Percentiles rank a stretch among this genome's conserved stretches.
Evolutionary conservation across 2,329 filamentous ascomycete genomes (phyloP).

Genomic region (Colletotrichum siamense): DNA sequence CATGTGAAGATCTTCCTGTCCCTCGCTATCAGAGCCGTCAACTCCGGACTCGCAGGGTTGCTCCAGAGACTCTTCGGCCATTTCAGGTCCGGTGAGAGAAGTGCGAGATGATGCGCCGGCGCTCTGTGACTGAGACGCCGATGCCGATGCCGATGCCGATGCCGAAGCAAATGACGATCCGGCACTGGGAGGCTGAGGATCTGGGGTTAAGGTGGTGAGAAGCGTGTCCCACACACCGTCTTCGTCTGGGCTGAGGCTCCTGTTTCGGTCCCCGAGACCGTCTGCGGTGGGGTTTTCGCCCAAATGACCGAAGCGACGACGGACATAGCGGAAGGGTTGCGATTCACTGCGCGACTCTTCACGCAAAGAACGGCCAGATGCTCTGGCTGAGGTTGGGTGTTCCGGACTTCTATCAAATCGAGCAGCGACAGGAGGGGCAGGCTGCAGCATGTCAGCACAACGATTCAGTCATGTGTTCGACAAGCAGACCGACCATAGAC

Average conservation of each 20-base stretch:
- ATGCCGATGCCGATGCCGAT: slow-evolving; percentile 45
- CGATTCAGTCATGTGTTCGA: neutral
- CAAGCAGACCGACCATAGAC: slow-evolving; percentile 5
- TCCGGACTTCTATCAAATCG: slow-evolving; percentile 24
- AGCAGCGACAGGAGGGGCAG: slow-evolving; percentile 21
- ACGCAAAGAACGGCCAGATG: neutral
- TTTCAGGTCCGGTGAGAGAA: slow-evolving; percentile 47
- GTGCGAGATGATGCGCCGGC: slow-evolving; percentile 51
- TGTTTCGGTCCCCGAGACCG: slow-evolving; percentile 83
- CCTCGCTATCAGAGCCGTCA: slow-evolving; percentile 62
- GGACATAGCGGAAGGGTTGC: neutral
- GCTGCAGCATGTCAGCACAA: neutral
- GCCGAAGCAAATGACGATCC: slow-evolving; percentile 83
- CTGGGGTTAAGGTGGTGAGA: slow-evolving; percentile 79
- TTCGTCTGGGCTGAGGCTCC: slow-evolving; percentile 78
- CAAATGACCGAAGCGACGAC: neutral
- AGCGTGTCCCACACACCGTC: slow-evolving; percentile 80
- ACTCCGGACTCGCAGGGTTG: slow-evolving; percentile 57
- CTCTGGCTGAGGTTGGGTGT: neutral
- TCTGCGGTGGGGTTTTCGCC: slow-evolving; percentile 49
- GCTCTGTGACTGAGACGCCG: slow-evolving; percentile 42
- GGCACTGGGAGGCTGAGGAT: slow-evolving; percentile 79
- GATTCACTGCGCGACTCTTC: neutral
- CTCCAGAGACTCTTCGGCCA: slow-evolving; percentile 41
- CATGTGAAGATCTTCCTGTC: slow-evolving; percentile 27